phyloP scores from a whole-genome alignment of 192 early-diverging fungal genomes.

The Podochytrium sp. region DNA sequence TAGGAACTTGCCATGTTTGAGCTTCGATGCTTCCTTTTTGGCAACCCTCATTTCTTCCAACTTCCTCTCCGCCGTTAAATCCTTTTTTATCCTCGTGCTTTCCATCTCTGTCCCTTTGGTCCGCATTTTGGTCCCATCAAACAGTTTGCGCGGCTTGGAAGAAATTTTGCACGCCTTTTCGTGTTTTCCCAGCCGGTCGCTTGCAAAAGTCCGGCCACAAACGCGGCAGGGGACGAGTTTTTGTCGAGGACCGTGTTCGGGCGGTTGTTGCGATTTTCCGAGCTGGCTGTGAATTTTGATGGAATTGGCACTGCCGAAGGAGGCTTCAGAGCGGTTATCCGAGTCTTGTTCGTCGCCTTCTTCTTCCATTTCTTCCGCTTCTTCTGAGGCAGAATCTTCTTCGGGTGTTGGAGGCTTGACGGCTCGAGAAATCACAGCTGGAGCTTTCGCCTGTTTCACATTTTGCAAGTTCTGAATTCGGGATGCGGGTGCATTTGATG shows the following conservation, averaged over 20 bases:
- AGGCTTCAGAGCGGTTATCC: slow-evolving; percentile 2
- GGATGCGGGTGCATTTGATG: no score
- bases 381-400: slow-evolving; percentile 1
- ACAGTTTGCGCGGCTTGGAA: slow-evolving; percentile 20
- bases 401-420: background rate
- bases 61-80: background rate
- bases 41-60: slow-evolving; percentile 9
- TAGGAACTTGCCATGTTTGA: background rate
- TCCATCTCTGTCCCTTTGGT: slow-evolving; percentile 25
- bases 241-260: background rate
- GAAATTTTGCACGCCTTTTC: slow-evolving; percentile 17
- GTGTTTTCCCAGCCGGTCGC: slow-evolving; percentile 12
- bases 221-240: slow-evolving; percentile 2
- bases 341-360: background rate
- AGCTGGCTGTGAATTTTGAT: slow-evolving; percentile 1
- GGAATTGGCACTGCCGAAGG: background rate
- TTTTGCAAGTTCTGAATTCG: no score
- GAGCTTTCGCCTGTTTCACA: no score
- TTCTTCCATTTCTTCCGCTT: background rate
- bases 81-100: background rate
- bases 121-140: slow-evolving; percentile 16
- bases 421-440: background rate
- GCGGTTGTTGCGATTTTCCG: slow-evolving; percentile 1
- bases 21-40: slow-evolving; percentile 22
- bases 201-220: slow-evolving; percentile 12